A percentile compares a stretch with the other conserved stretches of the same genome.
Conservation (phyloP, 192 early-diverging fungal genomes). For the Coemansia sp. region DNA sequence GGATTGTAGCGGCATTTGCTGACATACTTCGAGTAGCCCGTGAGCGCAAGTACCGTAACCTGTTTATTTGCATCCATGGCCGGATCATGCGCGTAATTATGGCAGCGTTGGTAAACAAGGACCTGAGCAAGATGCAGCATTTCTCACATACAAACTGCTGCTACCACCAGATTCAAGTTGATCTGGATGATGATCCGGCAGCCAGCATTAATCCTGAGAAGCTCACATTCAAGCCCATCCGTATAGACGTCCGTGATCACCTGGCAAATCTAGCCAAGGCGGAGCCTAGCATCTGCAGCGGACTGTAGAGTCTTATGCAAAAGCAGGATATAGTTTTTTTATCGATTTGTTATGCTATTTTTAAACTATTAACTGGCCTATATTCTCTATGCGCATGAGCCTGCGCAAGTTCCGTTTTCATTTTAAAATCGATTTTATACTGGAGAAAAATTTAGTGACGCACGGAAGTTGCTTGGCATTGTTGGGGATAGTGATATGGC, state of each 20-base stretch:
- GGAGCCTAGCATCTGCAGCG: background rate
- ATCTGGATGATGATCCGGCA: conserved; percentile 11
- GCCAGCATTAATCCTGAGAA: conserved; percentile 6
- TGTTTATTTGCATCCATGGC: conserved; percentile 41
- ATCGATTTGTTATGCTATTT: too few relatives aligned
- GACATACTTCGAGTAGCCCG: conserved; percentile 22
- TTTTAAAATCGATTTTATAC: too few relatives aligned
- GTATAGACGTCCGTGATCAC: conserved; percentile 41
- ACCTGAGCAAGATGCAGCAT: conserved; percentile 31
- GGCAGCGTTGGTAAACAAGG: conserved; percentile 37
- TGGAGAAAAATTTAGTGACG: too few relatives aligned
- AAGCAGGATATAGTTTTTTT: too few relatives aligned
- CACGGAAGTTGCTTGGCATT: background rate
- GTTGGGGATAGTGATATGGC: background rate
- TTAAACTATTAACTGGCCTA: too few relatives aligned
- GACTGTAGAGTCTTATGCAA: background rate
- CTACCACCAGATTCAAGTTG: conserved; percentile 41
- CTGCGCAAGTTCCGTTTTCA: too few relatives aligned
- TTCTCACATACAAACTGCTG: conserved; percentile 43
- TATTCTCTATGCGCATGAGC: too few relatives aligned
- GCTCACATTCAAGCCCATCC: conserved; percentile 26
- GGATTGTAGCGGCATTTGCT: conserved; percentile 22
- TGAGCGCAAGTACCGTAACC: conserved; percentile 11
- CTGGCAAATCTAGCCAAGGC: conserved; percentile 8
- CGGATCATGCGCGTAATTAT: conserved; percentile 49